phyloP scores from a whole-genome alignment of 441 rosid genomes.

The Kokia cookei region DNA sequence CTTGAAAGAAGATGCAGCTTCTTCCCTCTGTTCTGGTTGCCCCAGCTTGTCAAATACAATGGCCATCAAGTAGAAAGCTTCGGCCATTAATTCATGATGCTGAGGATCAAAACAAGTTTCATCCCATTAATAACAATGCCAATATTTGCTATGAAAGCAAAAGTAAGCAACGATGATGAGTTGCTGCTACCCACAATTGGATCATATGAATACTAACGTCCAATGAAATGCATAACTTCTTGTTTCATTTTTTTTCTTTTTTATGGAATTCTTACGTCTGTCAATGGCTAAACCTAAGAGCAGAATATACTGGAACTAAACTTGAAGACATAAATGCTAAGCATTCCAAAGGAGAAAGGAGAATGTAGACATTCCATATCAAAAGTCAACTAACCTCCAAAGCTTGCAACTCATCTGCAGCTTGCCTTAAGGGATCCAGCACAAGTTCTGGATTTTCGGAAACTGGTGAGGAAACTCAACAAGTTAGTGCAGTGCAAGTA shows the following conservation, averaged over 20 bases:
- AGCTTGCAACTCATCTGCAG: constrained; percentile 69
- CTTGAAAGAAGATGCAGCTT: constrained; percentile 73
- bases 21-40: constrained; percentile 55
- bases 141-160: not conserved
- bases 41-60: constrained; percentile 60
- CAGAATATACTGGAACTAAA: not conserved
- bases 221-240: not conserved
- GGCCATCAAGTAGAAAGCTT: constrained; percentile 79
- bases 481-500: not conserved
- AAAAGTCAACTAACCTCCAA: constrained; percentile 56
- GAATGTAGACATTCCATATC: not conserved
- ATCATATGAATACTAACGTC: not conserved
- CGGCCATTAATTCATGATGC: constrained; percentile 95
- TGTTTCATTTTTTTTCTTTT: not conserved
- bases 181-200: not conserved
- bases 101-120: constrained; percentile 24
- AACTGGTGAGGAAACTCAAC: constrained; percentile 29
- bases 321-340: not conserved
- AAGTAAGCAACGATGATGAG: not conserved
- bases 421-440: constrained; percentile 77
- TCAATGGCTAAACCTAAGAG: not conserved
- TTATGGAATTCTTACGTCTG: not conserved
- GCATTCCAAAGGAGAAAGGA: not conserved
- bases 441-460: constrained; percentile 53
- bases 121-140: not conserved